Evolutionary conservation across 257 asterid genomes (phyloP), one percentile per base, ranked within the genome.

Genomic region (Solanum sejunctum): DNA sequence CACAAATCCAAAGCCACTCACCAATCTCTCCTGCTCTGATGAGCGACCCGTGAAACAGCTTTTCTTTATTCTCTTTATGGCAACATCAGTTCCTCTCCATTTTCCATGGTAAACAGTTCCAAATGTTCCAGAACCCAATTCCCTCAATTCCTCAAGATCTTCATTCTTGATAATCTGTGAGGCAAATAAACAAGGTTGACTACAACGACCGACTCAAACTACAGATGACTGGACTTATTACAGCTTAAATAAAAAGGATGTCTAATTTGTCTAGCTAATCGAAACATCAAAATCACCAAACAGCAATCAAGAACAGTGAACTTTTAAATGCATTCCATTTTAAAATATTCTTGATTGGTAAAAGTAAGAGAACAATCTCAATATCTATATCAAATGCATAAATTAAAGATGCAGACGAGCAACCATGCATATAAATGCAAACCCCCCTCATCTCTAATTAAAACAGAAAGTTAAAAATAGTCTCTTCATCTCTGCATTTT

Each of bases 71-170:
- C 99, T 90, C 91, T 94, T 94, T 84, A 95, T 95, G 85, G 99
- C 99, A 83, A 95, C 98, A 90, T 95, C 99, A 58, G 95, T 90
- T 83, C 98, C 99, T 84, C 99, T 93, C 99, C 98, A 95, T 91
- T 94, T 95, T 85, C 98, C 99, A 85, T 95, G 99, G 87, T 93
- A 95, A 51, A 95, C 99, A 78, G 98, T 96, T 57, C 99, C 99
- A 84, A 92, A 96, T 72, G 99, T 92, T 90, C 98, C 99, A 78
- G 99, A 93, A 81, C 99, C 99, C 88, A 95, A 85, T 89, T 95
- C 98, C 90, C 88, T 93, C 88, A 96, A 91, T 91, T 96, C 98
- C 91, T 96, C 99, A 84, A 96, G 98, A 90, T 96, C 99, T 85
- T 87, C 92, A 86, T 96, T 90, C 86, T 88, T 88, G 77, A 96